Base-by-base conservation (phyloP, 768 basidiomycete genomes). In the Sutorius australiensis region DNA sequence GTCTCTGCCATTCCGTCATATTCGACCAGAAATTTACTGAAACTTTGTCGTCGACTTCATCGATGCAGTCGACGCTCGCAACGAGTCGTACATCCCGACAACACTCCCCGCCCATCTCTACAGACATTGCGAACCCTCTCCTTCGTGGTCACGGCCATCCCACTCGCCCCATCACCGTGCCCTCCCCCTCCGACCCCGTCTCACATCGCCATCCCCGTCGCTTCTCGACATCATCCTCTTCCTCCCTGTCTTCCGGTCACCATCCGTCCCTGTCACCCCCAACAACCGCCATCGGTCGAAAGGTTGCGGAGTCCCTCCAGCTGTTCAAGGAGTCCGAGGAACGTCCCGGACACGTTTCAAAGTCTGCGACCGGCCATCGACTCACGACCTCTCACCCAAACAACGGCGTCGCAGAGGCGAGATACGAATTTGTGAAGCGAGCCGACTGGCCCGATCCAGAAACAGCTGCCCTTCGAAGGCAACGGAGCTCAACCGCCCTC, bases 401-500 rank as follows among this genome's bases (percentile, higher is more conserved):
- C 31, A 73, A 75, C 28, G 79, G 81, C 54, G 82, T 88, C 40
- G 79, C 81, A 24, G 80, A 86, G 56, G 78, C 87, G 16, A 79
- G 84, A 63, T 90, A 83, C 63, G 81, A 90, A 73, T 90, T 89
- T 61, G 87, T 91, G 43, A 90, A 89, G 65, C 81, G 89, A 39
- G 83, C 90, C 14, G 89, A 88, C 58, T 91, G 90, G 90, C 87
- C 86, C 1, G 88, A 89, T 67, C 80, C 86, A 37, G 89, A 89
- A 71, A 74, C 80, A 6, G 86, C 83, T 50, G 86, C 84, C 17
- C 73, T 84, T 45, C 76, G 87, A 51, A 75, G 87, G 53, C 84
- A 87, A 64, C 82, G 79, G 67, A 89, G 87, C 63, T 73, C 77
- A 33, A 80, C 82, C 17, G 76, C 75, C 19, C 66, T 87, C 50